A percentile compares a stretch with the other conserved stretches of the same genome.
Conservation (phyloP, 805 yeast genomes). For the Kurtzmaniella fragi region DNA sequence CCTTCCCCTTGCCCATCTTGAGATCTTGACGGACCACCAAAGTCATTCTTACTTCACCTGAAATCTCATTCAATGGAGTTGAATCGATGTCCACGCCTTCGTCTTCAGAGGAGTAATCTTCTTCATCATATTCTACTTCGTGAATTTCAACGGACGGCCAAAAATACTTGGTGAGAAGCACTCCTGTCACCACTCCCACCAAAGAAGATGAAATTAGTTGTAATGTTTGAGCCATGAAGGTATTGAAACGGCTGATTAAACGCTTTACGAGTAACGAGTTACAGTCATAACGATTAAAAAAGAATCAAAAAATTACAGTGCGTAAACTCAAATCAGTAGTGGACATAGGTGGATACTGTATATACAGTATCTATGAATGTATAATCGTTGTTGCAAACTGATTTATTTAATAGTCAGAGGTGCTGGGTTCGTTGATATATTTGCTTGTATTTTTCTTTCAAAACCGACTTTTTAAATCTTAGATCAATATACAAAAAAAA, state of each 20-base stretch:
- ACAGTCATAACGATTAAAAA: no score
- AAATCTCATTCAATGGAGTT: conserved; percentile 53
- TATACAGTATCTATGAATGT: no score
- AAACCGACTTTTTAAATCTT: no score
- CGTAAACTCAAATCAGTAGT: no score
- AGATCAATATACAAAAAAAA: no score
- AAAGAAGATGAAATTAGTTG: background rate
- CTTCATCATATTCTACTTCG: conserved; percentile 13
- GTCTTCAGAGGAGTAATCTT: conserved; percentile 40
- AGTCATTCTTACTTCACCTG: conserved; percentile 84
- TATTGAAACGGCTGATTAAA: background rate
- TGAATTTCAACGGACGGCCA: background rate
- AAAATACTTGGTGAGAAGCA: conserved; percentile 4
- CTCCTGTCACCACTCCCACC: conserved; percentile 2
- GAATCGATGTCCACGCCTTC: conserved; percentile 57
- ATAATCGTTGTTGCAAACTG: no score
- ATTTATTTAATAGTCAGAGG: no score
- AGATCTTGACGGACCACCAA: conserved; percentile 83
- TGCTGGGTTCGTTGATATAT: no score
- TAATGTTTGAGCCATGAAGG: background rate
- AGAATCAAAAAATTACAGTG: no score
- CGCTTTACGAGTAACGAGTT: background rate
- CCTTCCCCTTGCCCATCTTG: conserved; percentile 90
- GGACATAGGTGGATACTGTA: no score
- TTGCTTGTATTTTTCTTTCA: no score